Evolutionary conservation across 345 rosid genomes (phyloP).

Genomic region (Anastatica hierochuntica): DNA sequence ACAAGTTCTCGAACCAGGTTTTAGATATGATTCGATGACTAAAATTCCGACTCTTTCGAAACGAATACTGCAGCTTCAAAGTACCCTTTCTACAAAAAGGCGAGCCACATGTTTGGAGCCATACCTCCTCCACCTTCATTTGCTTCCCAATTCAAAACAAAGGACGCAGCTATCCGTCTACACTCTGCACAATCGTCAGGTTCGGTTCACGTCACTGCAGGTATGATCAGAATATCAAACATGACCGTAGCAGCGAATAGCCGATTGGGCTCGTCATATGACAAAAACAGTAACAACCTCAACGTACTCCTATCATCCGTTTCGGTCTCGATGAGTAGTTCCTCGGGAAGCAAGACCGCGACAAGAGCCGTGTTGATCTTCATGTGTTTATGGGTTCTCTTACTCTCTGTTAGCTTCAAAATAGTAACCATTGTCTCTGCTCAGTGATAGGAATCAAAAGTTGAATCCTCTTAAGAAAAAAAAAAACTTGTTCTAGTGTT

Average conservation of each 20-base stretch:
- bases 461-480: background rate
- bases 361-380: slow-evolving; percentile 36
- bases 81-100: slow-evolving; percentile 55
- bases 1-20: background rate
- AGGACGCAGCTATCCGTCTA: slow-evolving; percentile 43
- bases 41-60: background rate
- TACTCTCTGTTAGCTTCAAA: slow-evolving; percentile 58
- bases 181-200: slow-evolving; percentile 59
- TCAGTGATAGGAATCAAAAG: slow-evolving; percentile 30
- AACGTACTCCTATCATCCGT: slow-evolving; percentile 44
- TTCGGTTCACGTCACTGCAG: slow-evolving; percentile 66
- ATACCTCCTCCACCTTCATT: slow-evolving; percentile 60
- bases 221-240: slow-evolving; percentile 65
- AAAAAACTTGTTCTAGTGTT: background rate
- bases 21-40: no score
- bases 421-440: slow-evolving; percentile 40
- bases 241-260: background rate
- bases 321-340: slow-evolving; percentile 20
- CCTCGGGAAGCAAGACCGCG: slow-evolving; percentile 28
- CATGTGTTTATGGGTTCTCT: slow-evolving; percentile 54
- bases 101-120: slow-evolving; percentile 70
- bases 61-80: slow-evolving; percentile 38
- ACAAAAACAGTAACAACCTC: slow-evolving; percentile 46
- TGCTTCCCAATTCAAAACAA: slow-evolving; percentile 62
- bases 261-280: slow-evolving; percentile 45